A percentile compares a stretch with the other conserved stretches of the same genome.
Conservation (phyloP, 768 basidiomycete species). For the Mycena vitilis region DNA sequence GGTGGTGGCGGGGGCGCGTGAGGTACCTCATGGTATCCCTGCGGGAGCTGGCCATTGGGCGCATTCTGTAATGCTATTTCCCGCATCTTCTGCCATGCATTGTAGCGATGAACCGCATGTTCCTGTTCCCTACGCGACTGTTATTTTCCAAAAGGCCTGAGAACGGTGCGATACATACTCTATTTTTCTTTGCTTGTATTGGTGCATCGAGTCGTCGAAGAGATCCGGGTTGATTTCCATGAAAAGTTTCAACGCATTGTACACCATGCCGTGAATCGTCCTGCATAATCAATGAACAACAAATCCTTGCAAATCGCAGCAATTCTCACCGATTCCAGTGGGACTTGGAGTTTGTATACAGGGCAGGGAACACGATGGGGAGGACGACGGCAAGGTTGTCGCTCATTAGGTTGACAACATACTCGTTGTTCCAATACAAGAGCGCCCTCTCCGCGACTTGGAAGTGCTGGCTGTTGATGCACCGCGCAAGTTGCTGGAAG, state of each 20-base stretch:
- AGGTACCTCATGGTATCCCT: constrained; percentile 74
- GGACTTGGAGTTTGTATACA: constrained; percentile 95
- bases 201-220: constrained; percentile 93
- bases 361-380: constrained; percentile 96
- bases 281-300: constrained; percentile 53
- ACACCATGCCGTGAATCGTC: constrained; percentile 99
- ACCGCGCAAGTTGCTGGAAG: constrained; percentile 94
- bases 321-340: constrained; percentile 96
- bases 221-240: constrained; percentile 99
- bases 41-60: constrained; percentile 74
- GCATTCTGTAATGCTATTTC: constrained; percentile 81
- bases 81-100: constrained; percentile 90
- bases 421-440: constrained; percentile 99
- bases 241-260: constrained; percentile 97
- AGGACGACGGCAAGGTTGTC: constrained; percentile 91
- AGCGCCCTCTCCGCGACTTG: constrained; percentile 98
- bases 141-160: background rate
- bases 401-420: constrained; percentile 99
- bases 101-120: constrained; percentile 84
- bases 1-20: constrained; percentile 84
- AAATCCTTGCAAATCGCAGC: constrained; percentile 10
- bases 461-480: constrained; percentile 99
- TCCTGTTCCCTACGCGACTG: constrained; percentile 80
- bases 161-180: constrained; percentile 67
- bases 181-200: constrained; percentile 89